Conservation (phyloP, 768 basidiomycete species). For the Panellus pusillus region DNA sequence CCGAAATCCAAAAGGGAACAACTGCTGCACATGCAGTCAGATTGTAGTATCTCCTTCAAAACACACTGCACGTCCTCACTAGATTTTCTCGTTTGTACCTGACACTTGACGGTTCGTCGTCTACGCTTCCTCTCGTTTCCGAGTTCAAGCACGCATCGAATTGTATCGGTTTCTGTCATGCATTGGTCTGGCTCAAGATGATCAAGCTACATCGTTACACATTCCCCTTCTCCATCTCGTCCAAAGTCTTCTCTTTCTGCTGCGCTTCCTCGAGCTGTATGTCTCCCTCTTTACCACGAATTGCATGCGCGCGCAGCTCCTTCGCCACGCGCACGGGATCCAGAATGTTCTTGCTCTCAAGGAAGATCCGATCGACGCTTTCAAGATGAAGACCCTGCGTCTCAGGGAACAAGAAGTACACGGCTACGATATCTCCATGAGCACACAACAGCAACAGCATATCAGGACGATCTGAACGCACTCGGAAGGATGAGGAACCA, state of each 20-base stretch:
- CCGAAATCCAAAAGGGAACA: too few species aligned
- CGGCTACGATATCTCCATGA: slow-evolving; percentile 6
- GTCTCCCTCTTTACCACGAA: neutral
- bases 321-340: slow-evolving; percentile 19
- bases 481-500: slow-evolving; percentile 21
- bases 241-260: slow-evolving; percentile 1
- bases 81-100: too few species aligned
- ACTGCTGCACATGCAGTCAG: too few species aligned
- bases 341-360: slow-evolving; percentile 18
- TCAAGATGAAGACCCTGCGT: slow-evolving; percentile 22
- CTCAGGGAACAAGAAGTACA: slow-evolving; percentile 21
- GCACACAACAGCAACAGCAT: neutral
- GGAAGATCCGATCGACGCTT: slow-evolving; percentile 20
- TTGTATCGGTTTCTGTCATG: too few species aligned
- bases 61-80: too few species aligned
- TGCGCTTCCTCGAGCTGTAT: slow-evolving; percentile 2
- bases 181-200: too few species aligned
- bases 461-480: neutral
- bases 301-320: slow-evolving; percentile 7
- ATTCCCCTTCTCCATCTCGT: neutral
- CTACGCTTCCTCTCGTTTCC: too few species aligned
- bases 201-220: too few species aligned
- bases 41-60: too few species aligned
- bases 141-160: too few species aligned
- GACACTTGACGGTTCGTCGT: too few species aligned